These are phyloP conservation scores for Blastobotrys petasosporus DNA, from an alignment of 1,139 yeast genomes.

Conservation along the genomic window DNA sequence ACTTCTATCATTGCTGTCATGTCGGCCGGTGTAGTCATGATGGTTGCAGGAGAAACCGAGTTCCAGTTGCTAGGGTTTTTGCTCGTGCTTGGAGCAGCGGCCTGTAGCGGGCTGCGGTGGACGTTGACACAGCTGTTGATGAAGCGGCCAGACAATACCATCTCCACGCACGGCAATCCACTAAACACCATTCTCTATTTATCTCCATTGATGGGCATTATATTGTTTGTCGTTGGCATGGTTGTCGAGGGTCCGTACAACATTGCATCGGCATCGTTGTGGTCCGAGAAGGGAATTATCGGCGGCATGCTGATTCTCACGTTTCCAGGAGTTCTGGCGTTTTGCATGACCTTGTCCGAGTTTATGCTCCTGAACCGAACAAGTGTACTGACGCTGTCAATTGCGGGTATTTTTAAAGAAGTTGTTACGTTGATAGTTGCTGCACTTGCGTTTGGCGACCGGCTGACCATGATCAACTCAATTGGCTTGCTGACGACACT, in stretches of 20 bases:
- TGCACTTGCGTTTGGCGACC: conserved; percentile 68
- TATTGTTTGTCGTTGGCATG: conserved; percentile 56
- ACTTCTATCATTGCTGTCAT: conserved; percentile 65
- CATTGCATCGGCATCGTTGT: conserved; percentile 51
- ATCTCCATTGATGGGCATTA: conserved; percentile 74
- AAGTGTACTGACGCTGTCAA: conserved; percentile 76
- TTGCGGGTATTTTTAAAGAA: conserved; percentile 92
- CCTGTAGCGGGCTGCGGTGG: conserved; percentile 90
- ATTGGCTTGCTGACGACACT: conserved; percentile 77
- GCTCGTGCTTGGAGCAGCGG: conserved; percentile 69
- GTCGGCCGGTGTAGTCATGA: conserved; percentile 77
- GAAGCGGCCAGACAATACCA: conserved; percentile 39
- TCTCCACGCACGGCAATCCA: conserved; percentile 46
- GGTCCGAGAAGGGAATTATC: conserved; percentile 53
- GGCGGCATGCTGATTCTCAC: conserved; percentile 54
- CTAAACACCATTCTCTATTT: conserved; percentile 75
- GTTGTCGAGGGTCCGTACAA: conserved; percentile 58
- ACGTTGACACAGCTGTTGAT: conserved; percentile 82
- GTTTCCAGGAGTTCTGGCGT: conserved; percentile 82
- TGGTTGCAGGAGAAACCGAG: conserved; percentile 59
- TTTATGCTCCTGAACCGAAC: conserved; percentile 77
- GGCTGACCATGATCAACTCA: conserved; percentile 57
- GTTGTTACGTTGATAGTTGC: conserved; percentile 72
- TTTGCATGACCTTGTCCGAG: conserved; percentile 85
- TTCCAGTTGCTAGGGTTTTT: conserved; percentile 51